phyloP scores from a whole-genome alignment of 2,329 filamentous ascomycete genomes.

The Epichloe baconii region DNA sequence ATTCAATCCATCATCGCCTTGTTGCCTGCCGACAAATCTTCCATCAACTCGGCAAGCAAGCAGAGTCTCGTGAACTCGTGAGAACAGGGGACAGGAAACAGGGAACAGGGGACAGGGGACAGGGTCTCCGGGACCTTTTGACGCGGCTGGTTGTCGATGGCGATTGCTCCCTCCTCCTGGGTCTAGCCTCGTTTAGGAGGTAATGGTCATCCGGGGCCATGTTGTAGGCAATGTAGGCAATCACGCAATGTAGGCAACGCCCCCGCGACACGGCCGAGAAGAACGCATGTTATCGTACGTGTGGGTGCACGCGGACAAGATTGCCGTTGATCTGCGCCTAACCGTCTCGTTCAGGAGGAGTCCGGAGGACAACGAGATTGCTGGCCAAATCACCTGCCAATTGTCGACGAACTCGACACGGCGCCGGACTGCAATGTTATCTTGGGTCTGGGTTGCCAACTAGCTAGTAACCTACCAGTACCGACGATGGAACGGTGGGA shows the following conservation, averaged over 20 bases:
- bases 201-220: too few species aligned
- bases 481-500: neutral
- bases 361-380: neutral
- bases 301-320: neutral
- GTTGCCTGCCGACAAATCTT: too few species aligned
- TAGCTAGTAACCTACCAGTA: neutral
- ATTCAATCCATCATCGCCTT: too few species aligned
- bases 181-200: neutral
- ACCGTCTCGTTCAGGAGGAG: constrained; percentile 6
- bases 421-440: neutral
- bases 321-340: constrained; percentile 3
- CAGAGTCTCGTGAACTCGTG: too few species aligned
- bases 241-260: neutral
- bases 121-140: too few species aligned
- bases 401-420: neutral
- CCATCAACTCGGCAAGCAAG: too few species aligned
- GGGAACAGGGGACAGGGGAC: too few species aligned
- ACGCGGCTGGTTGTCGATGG: too few species aligned
- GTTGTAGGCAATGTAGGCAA: neutral
- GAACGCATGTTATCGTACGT: too few species aligned
- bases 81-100: too few species aligned
- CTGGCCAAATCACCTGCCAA: neutral
- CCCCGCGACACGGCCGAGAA: too few species aligned
- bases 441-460: neutral
- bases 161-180: too few species aligned